phyloP scores from a whole-genome alignment of 257 asterid genomes.

The Solanum rostratum region DNA sequence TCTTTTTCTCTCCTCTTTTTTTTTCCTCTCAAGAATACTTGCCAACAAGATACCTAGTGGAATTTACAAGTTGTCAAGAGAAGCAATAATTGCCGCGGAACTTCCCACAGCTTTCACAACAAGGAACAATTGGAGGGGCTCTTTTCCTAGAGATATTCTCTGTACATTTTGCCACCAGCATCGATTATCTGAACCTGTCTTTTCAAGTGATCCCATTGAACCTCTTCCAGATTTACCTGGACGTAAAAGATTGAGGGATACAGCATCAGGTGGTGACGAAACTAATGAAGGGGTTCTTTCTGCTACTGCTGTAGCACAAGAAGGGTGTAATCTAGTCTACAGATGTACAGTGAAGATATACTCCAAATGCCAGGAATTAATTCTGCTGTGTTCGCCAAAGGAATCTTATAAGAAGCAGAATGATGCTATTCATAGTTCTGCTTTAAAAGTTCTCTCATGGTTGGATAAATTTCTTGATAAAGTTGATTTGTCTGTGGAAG shows the following conservation, averaged over 20 bases:
- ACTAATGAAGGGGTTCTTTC: slow-evolving; percentile 17
- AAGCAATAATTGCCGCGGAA: slow-evolving; percentile 67
- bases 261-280: slow-evolving; percentile 22
- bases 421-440: slow-evolving; percentile 58
- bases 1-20: not conserved
- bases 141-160: slow-evolving; percentile 69
- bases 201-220: slow-evolving; percentile 24
- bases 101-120: slow-evolving; percentile 62
- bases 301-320: slow-evolving; percentile 9
- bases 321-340: slow-evolving; percentile 23
- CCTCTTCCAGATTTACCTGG: slow-evolving; percentile 32
- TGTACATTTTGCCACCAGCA: slow-evolving; percentile 72
- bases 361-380: slow-evolving; percentile 48
- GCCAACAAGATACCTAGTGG: slow-evolving; percentile 71
- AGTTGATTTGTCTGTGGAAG: slow-evolving; percentile 29
- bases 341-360: slow-evolving; percentile 51
- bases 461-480: slow-evolving; percentile 44
- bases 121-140: slow-evolving; percentile 75
- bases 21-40: slow-evolving; percentile 36
- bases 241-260: slow-evolving; percentile 45
- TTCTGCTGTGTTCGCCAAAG: slow-evolving; percentile 56
- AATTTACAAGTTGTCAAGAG: slow-evolving; percentile 67
- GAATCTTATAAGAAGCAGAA: slow-evolving; percentile 53
- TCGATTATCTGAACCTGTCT: slow-evolving; percentile 66
- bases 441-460: slow-evolving; percentile 70